These are phyloP conservation scores for Colletotrichum ledebouriae DNA, from an alignment of 2,329 filamentous ascomycete species.

Conservation along the genomic window DNA sequence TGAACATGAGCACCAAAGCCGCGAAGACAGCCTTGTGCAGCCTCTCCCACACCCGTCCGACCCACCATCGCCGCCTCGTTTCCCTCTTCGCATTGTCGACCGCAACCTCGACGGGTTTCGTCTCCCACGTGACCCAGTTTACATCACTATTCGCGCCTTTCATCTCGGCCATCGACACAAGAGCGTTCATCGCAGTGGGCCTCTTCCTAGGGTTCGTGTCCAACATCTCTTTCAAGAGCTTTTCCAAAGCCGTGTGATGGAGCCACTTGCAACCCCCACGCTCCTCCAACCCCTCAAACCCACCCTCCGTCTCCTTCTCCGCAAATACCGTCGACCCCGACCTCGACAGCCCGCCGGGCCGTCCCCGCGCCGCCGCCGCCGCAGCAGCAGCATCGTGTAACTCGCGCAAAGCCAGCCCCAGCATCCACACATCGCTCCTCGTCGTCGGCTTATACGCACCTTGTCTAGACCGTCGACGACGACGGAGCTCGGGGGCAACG, in stretches of 20 bases:
- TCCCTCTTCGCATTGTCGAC: too few species aligned
- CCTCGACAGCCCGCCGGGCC: neutral
- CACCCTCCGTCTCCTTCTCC: too few species aligned
- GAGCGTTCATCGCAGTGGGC: conserved; percentile 4
- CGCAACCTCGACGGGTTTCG: too few species aligned
- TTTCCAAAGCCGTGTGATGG: neutral
- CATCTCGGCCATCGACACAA: conserved; percentile 1
- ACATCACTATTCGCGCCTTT: neutral
- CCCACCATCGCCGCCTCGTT: too few species aligned
- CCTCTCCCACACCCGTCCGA: too few species aligned
- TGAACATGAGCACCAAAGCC: too few species aligned
- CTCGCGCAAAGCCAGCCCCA: conserved; percentile 22
- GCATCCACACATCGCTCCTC: conserved; percentile 32
- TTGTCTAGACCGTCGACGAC: too few species aligned
- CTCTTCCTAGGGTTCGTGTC: conserved; percentile 2
- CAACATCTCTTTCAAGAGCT: conserved; percentile 18
- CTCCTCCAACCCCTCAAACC: neutral
- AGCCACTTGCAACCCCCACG: neutral
- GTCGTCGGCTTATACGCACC: neutral
- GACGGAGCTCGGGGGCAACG: conserved; percentile 23
- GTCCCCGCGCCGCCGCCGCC: neutral
- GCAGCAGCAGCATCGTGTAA: neutral
- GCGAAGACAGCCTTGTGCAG: too few species aligned
- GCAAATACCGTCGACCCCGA: neutral
- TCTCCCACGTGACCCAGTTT: neutral